Evolutionary conservation across 768 basidiomycete species (phyloP).

Genomic region (Tylopilus subfusipes): DNA sequence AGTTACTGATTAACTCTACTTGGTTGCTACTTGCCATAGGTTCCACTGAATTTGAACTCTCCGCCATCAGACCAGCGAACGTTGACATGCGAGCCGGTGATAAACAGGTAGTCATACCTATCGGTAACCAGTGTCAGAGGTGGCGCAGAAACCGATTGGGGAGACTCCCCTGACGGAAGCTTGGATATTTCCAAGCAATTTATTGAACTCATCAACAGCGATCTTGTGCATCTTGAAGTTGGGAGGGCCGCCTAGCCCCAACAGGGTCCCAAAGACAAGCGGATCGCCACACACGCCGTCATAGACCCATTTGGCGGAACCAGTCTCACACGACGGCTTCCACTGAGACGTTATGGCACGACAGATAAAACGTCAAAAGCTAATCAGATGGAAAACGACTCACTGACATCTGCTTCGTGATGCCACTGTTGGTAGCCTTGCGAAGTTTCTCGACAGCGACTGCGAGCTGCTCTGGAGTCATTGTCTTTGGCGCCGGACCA

Average conservation of each 20-base stretch:
- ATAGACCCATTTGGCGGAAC: conserved; percentile 47
- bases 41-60: conserved; percentile 57
- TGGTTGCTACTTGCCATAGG: conserved; percentile 34
- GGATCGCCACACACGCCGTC: conserved; percentile 50
- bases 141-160: neutral
- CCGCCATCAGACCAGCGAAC: conserved; percentile 45
- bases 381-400: neutral
- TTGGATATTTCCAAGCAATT: conserved; percentile 33
- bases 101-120: conserved; percentile 39
- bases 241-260: conserved; percentile 42
- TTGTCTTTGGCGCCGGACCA: conserved; percentile 25
- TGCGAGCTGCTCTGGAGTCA: conserved; percentile 38
- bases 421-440: conserved; percentile 45
- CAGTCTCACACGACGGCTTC: conserved; percentile 47
- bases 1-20: neutral
- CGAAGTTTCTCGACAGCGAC: conserved; percentile 43
- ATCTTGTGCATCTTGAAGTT: conserved; percentile 51
- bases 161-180: conserved; percentile 36
- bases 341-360: conserved; percentile 35
- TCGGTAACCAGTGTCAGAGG: neutral
- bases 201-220: conserved; percentile 32
- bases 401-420: conserved; percentile 49
- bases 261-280: conserved; percentile 43
- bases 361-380: neutral
- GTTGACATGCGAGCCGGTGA: conserved; percentile 42